Percentiles rank a stretch among this genome's conserved stretches.
Conservation (phyloP, 208 protist genomes). For the Herpetomonas tarakana region DNA sequence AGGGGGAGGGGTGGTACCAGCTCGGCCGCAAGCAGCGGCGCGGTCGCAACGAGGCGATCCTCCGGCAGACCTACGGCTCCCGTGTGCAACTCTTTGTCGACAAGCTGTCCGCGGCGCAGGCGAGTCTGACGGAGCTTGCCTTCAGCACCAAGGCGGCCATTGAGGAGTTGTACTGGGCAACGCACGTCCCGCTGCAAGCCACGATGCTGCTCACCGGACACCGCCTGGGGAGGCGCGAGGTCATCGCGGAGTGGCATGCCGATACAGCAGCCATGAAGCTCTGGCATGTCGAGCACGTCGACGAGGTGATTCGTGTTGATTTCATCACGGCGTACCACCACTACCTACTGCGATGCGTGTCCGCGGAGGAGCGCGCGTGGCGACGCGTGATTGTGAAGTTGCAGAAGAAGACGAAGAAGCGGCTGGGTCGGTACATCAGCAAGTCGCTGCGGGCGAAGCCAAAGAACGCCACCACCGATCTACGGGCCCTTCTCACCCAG, state of each 20-base stretch:
- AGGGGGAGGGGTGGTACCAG: conserved; percentile 39
- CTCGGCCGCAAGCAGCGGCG: conserved; percentile 32
- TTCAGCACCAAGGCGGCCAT: conserved; percentile 21
- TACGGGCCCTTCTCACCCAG: conserved; percentile 21
- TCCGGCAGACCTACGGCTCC: conserved; percentile 42
- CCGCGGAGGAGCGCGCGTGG: conserved; percentile 32
- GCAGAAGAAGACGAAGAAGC: conserved; percentile 32
- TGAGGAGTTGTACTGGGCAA: conserved; percentile 10
- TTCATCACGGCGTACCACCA: conserved; percentile 23
- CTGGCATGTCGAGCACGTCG: conserved; percentile 39
- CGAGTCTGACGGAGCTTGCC: conserved; percentile 24
- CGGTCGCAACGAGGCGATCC: conserved; percentile 44
- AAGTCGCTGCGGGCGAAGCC: conserved; percentile 28
- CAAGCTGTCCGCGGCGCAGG: conserved; percentile 28
- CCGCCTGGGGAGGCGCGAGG: conserved; percentile 32
- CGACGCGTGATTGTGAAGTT: conserved; percentile 30
- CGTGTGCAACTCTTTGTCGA: conserved; percentile 40
- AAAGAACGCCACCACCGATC: conserved; percentile 20
- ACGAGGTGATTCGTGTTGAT: conserved; percentile 31
- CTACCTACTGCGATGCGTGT: conserved; percentile 26
- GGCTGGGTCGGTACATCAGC: conserved; percentile 26
- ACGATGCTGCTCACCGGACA: conserved; percentile 26
- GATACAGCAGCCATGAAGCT: conserved; percentile 23
- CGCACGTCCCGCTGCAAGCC: conserved; percentile 12
- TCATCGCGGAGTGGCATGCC: conserved; percentile 32